Base-by-base conservation (phyloP, 1,284 basidiomycete species). In the Trichosporon asahii region DNA sequence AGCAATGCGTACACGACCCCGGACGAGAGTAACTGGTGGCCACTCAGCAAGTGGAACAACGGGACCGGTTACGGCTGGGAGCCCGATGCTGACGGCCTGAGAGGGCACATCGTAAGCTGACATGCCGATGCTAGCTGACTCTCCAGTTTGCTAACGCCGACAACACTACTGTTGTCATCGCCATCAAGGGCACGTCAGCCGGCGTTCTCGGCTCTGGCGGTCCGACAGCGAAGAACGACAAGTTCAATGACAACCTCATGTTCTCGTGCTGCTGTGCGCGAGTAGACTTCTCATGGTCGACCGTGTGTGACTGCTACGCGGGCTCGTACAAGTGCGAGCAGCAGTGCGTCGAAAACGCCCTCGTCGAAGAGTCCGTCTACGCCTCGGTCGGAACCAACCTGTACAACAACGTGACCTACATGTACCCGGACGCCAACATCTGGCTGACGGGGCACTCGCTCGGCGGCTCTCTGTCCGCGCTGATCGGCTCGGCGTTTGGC, bases 211-310 rank as follows among this genome's bases (percentile, higher is more conserved):
- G 93, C 5, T 88, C 89, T 5, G 91, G 91, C 0, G 94, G 93
- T 0, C 90, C 93, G 15, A 98, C 96, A 14, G 86, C 88, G 0
- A 90, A 89, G 85, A 95, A 95, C 77, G 95, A 98, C 85, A 97
- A 93, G 84, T 82, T 91, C 66, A 98, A 98, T 82, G 95, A 98
- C 83, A 98, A 98, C 76, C 82, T 99, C n/a, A 85, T 98, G 68
- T 99, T 98, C 84, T 98, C 94, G 67, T 99, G 96, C 84, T 99
- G 96, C 84, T 99, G 96, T 82, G 97, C 97, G 0, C 86, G 89
- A 21, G 89, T 99, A 27, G 93, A 93, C 79, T 97, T 94, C 89
- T 90, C 92, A 5, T 99, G 96, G 96, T 89, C 91, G 55, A 89
- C 94, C 0, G 96, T 98, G 5, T 99, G 97, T 82, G 92, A 90